Percentiles rank a stretch among this genome's conserved stretches.
Evolutionary conservation across 2,329 filamentous ascomycete species (phyloP).

Genomic region (Xylaria sp.): DNA sequence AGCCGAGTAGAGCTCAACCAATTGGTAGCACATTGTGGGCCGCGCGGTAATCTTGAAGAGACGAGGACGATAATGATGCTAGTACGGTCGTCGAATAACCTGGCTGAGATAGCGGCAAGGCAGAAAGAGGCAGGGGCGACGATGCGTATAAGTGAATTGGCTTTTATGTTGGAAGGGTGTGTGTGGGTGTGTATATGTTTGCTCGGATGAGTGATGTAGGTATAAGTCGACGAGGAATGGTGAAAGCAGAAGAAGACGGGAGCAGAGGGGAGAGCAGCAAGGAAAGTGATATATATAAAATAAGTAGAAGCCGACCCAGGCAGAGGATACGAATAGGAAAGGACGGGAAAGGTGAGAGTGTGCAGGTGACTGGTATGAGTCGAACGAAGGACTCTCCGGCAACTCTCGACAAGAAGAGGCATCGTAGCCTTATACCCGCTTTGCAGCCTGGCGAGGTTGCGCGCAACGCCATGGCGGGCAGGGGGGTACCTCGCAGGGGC

Average conservation of each 20-base stretch:
- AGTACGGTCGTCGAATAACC: slow-evolving; percentile 16
- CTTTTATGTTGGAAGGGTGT: background rate
- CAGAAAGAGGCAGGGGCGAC: slow-evolving; percentile 6
- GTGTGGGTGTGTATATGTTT: slow-evolving; percentile 2
- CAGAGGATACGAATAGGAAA: slow-evolving; percentile 33
- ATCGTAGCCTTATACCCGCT: slow-evolving; percentile 58
- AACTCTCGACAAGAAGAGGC: slow-evolving; percentile 41
- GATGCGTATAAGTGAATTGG: slow-evolving; percentile 16
- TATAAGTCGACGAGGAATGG: no score
- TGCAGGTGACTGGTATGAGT: slow-evolving; percentile 35
- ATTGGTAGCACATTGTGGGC: slow-evolving; percentile 75
- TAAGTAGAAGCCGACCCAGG: slow-evolving; percentile 30
- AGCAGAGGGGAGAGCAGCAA: slow-evolving; percentile 28
- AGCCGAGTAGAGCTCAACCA: slow-evolving; percentile 83
- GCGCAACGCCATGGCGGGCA: slow-evolving; percentile 18
- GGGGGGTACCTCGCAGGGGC: slow-evolving; percentile 27
- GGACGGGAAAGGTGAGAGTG: slow-evolving; percentile 30
- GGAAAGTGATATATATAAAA: slow-evolving; percentile 30
- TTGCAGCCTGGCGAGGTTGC: slow-evolving; percentile 42
- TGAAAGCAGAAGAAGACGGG: slow-evolving; percentile 24
- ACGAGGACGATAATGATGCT: background rate
- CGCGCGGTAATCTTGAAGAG: background rate
- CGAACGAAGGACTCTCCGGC: slow-evolving; percentile 29
- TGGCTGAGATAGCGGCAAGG: no score
- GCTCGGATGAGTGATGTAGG: slow-evolving; percentile 21